Percentiles rank a stretch among this genome's conserved stretches.
These are phyloP conservation scores for Neohortaea acidophila DNA, from an alignment of 495 filamentous ascomycete species.

Conservation along the genomic window DNA sequence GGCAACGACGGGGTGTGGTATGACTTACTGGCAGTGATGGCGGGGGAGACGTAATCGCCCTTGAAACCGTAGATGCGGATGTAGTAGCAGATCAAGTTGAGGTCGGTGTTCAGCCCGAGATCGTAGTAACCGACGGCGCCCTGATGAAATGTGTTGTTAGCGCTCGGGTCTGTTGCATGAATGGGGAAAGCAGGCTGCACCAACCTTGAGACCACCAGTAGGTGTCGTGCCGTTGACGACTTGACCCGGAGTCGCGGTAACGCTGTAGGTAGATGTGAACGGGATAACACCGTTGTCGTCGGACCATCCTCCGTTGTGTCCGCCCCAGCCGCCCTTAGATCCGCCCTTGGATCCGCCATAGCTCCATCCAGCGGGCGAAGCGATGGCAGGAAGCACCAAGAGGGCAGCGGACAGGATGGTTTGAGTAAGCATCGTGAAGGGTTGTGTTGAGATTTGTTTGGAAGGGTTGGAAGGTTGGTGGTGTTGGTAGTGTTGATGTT, in stretches of 20 bases:
- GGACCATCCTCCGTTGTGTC: constrained; percentile 3
- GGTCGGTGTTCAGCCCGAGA: constrained; percentile 28
- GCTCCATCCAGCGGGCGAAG: constrained; percentile 6
- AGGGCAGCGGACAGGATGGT: constrained; percentile 3
- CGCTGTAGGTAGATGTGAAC: constrained; percentile 29
- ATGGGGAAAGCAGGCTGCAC: not conserved
- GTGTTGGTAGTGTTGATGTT: too few relatives aligned
- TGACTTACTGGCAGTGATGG: constrained; percentile 21
- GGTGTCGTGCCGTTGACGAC: constrained; percentile 27
- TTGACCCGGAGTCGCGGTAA: constrained; percentile 26
- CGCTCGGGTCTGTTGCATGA: not conserved
- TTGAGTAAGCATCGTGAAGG: constrained; percentile 7
- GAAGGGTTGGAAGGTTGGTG: too few relatives aligned
- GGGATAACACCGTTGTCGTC: constrained; percentile 12
- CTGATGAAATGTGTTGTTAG: not conserved
- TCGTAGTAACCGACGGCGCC: constrained; percentile 26
- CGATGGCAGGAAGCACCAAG: not conserved
- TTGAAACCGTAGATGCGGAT: constrained; percentile 26
- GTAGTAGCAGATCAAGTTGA: constrained; percentile 30
- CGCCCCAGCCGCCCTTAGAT: not conserved
- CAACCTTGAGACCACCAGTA: constrained; percentile 21
- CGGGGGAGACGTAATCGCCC: constrained; percentile 26
- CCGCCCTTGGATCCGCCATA: not conserved
- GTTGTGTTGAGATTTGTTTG: too few relatives aligned
- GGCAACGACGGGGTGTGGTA: not conserved